These are phyloP conservation scores for Protomyces inundatus DNA, from an alignment of 1,139 yeast species.

Conservation along the genomic window DNA sequence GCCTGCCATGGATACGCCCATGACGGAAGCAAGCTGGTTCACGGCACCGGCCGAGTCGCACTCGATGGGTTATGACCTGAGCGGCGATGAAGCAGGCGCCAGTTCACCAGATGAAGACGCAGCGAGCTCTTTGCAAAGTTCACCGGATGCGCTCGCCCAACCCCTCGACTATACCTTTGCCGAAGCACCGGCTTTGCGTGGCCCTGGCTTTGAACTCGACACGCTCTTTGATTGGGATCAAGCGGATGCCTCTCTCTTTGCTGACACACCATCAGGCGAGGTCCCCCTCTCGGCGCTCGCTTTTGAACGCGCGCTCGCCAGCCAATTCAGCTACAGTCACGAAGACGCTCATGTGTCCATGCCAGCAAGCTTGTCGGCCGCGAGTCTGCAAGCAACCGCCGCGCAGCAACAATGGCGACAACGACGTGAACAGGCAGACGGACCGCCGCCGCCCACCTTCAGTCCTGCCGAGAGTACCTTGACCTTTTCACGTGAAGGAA, in stretches of 20 bases:
- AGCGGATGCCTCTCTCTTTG: constrained; percentile 5
- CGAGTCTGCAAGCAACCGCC: not conserved
- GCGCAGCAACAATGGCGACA: not conserved
- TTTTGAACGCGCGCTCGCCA: not conserved
- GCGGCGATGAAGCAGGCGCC: not conserved
- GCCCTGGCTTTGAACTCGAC: constrained; percentile 4
- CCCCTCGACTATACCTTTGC: not conserved
- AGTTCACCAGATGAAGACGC: not conserved
- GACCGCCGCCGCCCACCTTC: not conserved
- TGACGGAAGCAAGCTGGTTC: not conserved
- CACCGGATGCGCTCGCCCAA: constrained; percentile 10
- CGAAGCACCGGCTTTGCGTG: constrained; percentile 4
- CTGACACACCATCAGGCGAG: not conserved
- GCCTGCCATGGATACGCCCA: not conserved
- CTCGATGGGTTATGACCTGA: not conserved
- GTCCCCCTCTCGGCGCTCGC: not conserved
- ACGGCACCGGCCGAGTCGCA: not conserved
- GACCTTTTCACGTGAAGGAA: not conserved
- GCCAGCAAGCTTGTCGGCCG: not conserved
- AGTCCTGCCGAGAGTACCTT: not conserved
- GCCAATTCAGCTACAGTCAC: not conserved
- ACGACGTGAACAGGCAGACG: not conserved
- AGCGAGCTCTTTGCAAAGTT: constrained; percentile 1
- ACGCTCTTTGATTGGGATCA: constrained; percentile 24
- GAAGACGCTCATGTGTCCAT: too few relatives aligned